Evolutionary conservation across 306 rosid species (phyloP).

Genomic region (Prunus mongolica): DNA sequence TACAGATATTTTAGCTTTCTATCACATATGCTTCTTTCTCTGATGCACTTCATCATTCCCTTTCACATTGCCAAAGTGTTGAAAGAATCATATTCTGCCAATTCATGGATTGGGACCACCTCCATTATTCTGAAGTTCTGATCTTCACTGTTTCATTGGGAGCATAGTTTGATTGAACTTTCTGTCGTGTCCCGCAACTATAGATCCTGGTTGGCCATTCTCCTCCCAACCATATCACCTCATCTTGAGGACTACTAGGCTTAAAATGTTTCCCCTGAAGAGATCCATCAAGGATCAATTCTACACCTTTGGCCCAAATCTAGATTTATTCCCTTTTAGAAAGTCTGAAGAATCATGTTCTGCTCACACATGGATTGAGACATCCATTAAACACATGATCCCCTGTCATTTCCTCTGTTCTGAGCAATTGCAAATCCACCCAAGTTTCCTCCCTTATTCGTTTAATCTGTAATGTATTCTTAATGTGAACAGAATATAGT

Average conservation of each 20-base stretch:
- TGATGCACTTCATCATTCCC: not conserved
- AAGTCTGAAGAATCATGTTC: constrained; percentile 28
- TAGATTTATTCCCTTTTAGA: not conserved
- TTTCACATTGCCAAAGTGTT: constrained; percentile 5
- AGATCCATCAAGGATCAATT: not conserved
- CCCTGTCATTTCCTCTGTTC: not conserved
- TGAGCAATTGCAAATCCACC: not conserved
- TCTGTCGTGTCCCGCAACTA: not conserved
- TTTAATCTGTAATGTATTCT: not conserved
- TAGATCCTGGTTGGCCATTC: not conserved
- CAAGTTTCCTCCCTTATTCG: not conserved
- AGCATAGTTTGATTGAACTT: not conserved
- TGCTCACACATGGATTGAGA: constrained; percentile 15
- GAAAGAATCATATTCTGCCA: constrained; percentile 23
- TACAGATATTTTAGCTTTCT: not conserved
- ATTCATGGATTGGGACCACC: constrained; percentile 13
- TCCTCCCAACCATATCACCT: too few species aligned
- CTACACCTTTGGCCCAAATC: not conserved
- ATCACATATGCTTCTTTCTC: constrained; percentile 2
- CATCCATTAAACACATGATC: not conserved
- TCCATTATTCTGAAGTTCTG: not conserved
- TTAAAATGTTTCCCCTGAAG: not conserved
- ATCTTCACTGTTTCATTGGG: too few species aligned
- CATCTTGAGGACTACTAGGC: not conserved
- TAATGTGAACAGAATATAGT: not conserved